A percentile compares a stretch with the other conserved stretches of the same genome.
Conservation (phyloP, 2,329 filamentous ascomycete species). For the Fusarium sp. region DNA sequence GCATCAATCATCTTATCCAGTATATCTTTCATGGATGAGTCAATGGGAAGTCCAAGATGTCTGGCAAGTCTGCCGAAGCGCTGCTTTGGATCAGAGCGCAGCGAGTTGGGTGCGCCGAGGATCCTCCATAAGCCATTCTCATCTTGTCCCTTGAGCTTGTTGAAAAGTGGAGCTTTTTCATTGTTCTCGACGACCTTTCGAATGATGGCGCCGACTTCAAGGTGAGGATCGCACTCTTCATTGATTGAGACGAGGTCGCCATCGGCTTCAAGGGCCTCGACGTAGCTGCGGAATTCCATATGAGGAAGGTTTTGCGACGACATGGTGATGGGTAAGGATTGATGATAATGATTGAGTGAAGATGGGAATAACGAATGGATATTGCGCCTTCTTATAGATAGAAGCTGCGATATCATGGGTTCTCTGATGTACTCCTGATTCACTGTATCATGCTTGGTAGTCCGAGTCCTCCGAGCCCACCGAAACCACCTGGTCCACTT, state of each 20-base stretch:
- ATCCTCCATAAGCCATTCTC: slow-evolving; percentile 58
- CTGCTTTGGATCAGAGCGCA: slow-evolving; percentile 40
- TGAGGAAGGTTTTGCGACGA: slow-evolving; percentile 32
- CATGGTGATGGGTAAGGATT: slow-evolving; percentile 7
- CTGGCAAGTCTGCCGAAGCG: slow-evolving; percentile 57
- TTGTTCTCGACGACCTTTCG: slow-evolving; percentile 58
- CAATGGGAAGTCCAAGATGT: slow-evolving; percentile 53
- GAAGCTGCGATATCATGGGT: background rate
- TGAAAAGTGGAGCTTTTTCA: slow-evolving; percentile 62
- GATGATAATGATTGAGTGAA: background rate
- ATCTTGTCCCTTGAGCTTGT: slow-evolving; percentile 59
- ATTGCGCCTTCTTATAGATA: background rate
- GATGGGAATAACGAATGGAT: background rate
- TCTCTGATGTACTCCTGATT: background rate
- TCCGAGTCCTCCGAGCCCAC: slow-evolving; percentile 13
- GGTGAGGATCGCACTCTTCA: slow-evolving; percentile 55
- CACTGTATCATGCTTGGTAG: background rate
- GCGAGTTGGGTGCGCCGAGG: slow-evolving; percentile 57
- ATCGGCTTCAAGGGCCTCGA: slow-evolving; percentile 46
- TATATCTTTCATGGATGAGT: slow-evolving; percentile 49
- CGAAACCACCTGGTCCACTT: background rate
- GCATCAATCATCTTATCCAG: slow-evolving; percentile 55
- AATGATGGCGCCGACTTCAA: slow-evolving; percentile 61
- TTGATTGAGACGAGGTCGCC: slow-evolving; percentile 59
- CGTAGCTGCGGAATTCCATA: slow-evolving; percentile 40